Base-by-base conservation (phyloP, 2,329 filamentous ascomycete species). In the Aspergillus sojae region DNA sequence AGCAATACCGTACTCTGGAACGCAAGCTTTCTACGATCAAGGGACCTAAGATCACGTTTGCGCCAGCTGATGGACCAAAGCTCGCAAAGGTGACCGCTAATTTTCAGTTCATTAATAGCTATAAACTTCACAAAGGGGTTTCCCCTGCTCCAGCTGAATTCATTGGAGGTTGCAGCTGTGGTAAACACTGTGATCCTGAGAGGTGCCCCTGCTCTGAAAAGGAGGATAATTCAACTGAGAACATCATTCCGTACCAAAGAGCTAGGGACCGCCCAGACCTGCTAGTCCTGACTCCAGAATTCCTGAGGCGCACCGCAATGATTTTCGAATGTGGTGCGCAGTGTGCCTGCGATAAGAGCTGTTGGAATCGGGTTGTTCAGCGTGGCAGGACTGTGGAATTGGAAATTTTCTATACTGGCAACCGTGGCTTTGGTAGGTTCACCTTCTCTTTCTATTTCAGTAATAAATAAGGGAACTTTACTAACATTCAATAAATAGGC, bases 291-390 rank as follows among this genome's bases (percentile, higher is more conserved):
- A 66, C 64, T 0, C 65, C 69, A 1, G 70, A 73, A 1, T 78
- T 80, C 34, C 65, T 80, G 5, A 65, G 69, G 1, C 65, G 72
- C 3, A 76, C 70, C 16, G 64, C 72, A 0, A 80, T 80, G 67
- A 81, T 80, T 1, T 74, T 72, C 9, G 81, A 83, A 63, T 83
- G 81, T 63, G 80, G 74, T 32, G 65, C 69, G 0, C 67, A 70
- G 6, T 83, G 81, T 57, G 61, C 60, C 5, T 83, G 81, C 48
- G 64, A 65, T 1, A 62, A 66, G 1, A 57, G 58, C 1, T 83
- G 81, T 62, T 78, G 74, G 75, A 82, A 82, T 58, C 74, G 77
- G 6, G 77, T 82, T 0, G 78, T 81, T 4, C 75, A 79, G 52
- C 71, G 72, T 9, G 80, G 80, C 0, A 70, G 81, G 5, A 78